Evolutionary conservation across 192 early-diverging fungal genomes (phyloP).

Genomic region (Funneliformis mosseae): DNA sequence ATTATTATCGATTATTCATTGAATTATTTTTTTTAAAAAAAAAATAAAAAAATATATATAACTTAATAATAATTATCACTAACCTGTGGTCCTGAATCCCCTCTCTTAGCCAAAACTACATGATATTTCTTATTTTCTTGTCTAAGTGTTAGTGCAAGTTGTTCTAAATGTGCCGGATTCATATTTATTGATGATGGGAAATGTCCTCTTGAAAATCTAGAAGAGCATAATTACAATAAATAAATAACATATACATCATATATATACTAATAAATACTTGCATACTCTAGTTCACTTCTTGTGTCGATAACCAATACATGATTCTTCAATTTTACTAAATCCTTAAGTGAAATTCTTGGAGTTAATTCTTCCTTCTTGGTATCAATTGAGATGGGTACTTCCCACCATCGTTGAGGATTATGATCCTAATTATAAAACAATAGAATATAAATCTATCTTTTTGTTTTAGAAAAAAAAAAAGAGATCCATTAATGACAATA

Average conservation of each 20-base stretch:
- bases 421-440: constrained; percentile 24
- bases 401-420: constrained; percentile 48
- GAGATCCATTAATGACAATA: background rate
- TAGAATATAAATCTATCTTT: background rate
- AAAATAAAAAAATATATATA: background rate
- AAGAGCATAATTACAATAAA: background rate
- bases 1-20: background rate
- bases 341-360: constrained; percentile 55
- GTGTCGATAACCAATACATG: constrained; percentile 61
- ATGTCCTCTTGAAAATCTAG: constrained; percentile 56
- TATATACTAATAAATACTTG: background rate
- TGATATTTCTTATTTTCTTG: constrained; percentile 59
- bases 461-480: too few species aligned
- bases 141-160: constrained; percentile 44
- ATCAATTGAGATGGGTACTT: constrained; percentile 51
- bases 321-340: constrained; percentile 48
- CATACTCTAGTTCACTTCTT: constrained; percentile 56
- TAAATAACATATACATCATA: background rate
- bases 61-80: background rate
- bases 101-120: constrained; percentile 50
- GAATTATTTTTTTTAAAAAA: background rate
- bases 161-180: constrained; percentile 43
- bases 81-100: constrained; percentile 56
- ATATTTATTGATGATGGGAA: constrained; percentile 59
- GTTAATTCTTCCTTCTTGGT: constrained; percentile 54